These are phyloP conservation scores for Lanmaoa rubissima DNA, from an alignment of 768 basidiomycete genomes.

Conservation along the genomic window DNA sequence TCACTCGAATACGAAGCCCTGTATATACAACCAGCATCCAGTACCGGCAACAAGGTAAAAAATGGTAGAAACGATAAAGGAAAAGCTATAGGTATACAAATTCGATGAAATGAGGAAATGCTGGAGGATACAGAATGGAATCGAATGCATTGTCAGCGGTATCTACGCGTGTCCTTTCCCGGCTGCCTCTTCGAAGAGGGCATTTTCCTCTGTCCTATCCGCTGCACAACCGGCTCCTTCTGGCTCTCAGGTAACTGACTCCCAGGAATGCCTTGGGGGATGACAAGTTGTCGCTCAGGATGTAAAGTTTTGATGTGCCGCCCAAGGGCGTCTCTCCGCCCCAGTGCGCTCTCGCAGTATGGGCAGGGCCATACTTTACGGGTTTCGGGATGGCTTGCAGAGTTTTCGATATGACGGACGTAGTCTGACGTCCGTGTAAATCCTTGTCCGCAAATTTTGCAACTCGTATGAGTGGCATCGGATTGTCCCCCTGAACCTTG, in stretches of 20 bases:
- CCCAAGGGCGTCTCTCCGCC: slow-evolving; percentile 27
- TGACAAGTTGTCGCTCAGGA: not conserved
- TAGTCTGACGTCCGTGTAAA: slow-evolving; percentile 25
- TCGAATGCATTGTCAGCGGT: not conserved
- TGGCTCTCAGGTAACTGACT: not conserved
- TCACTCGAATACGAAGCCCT: no score
- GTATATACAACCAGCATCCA: not conserved
- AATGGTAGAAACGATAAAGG: not conserved
- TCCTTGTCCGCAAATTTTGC: slow-evolving; percentile 13
- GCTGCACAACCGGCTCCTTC: not conserved
- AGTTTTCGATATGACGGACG: slow-evolving; percentile 23
- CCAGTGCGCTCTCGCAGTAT: slow-evolving; percentile 17
- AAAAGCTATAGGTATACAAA: not conserved
- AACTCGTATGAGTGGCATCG: slow-evolving; percentile 3
- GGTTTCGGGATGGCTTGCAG: slow-evolving; percentile 22
- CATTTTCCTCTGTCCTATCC: slow-evolving; percentile 8
- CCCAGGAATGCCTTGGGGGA: not conserved
- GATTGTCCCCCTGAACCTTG: not conserved
- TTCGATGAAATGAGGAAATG: not conserved
- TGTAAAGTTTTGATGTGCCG: slow-evolving; percentile 25
- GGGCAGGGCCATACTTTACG: slow-evolving; percentile 27
- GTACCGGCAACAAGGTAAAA: not conserved
- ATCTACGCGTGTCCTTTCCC: slow-evolving; percentile 7
- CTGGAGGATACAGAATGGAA: not conserved
- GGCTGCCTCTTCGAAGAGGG: not conserved